Conservation (phyloP, 2,329 filamentous ascomycete species). For the Teratosphaeria viscida region DNA sequence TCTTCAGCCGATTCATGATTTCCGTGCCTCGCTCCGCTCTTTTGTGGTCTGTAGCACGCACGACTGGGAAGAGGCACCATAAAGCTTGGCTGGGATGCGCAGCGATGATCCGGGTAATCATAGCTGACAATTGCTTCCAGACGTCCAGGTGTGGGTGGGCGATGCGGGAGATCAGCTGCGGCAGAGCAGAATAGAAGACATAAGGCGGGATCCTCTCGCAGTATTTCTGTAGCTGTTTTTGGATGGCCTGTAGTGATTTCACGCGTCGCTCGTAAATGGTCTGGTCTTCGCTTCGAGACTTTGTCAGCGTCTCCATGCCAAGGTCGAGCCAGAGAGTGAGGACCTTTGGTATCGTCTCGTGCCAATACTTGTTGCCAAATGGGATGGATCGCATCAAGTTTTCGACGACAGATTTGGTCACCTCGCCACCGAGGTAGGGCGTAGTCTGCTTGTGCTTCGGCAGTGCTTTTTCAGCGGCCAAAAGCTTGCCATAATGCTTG, state of each 20-base stretch:
- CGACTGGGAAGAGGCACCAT: slow-evolving; percentile 82
- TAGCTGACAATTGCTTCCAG: slow-evolving; percentile 63
- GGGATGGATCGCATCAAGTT: slow-evolving; percentile 82
- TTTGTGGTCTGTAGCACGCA: slow-evolving; percentile 67
- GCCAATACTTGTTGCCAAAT: slow-evolving; percentile 89
- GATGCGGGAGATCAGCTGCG: slow-evolving; percentile 93
- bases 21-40: slow-evolving; percentile 45
- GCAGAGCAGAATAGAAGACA: slow-evolving; percentile 72
- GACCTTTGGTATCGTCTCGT: slow-evolving; percentile 84
- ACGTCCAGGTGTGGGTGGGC: slow-evolving; percentile 72
- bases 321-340: slow-evolving; percentile 92
- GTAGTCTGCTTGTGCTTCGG: slow-evolving; percentile 58
- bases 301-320: slow-evolving; percentile 53
- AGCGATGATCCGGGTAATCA: slow-evolving; percentile 77
- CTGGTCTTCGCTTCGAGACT: slow-evolving; percentile 35
- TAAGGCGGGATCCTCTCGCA: slow-evolving; percentile 61
- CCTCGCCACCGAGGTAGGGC: slow-evolving; percentile 60
- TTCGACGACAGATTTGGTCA: slow-evolving; percentile 79
- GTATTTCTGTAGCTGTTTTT: slow-evolving; percentile 71
- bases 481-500: slow-evolving; percentile 90
- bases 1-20: slow-evolving; percentile 31
- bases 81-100: slow-evolving; percentile 83
- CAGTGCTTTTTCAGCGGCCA: slow-evolving; percentile 77
- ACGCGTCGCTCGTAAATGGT: slow-evolving; percentile 41
- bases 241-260: slow-evolving; percentile 57